Base-by-base conservation (phyloP, 2,329 filamentous ascomycete species). In the Cercospora janseana region DNA sequence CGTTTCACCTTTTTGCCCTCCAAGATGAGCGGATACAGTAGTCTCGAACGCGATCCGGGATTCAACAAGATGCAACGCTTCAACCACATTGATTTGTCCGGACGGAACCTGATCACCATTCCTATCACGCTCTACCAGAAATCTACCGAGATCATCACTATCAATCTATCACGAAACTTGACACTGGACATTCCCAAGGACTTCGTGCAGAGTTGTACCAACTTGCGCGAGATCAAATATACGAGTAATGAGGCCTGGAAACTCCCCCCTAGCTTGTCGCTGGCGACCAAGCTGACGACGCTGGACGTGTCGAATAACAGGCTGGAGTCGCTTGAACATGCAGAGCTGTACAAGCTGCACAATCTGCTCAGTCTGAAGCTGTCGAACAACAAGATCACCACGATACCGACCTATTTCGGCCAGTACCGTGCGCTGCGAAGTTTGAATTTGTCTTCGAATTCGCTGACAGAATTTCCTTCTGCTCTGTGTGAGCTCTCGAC, bases 301-400 rank as follows among this genome's bases (percentile, higher is more conserved):
- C 78, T 98, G 54, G 93, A 98, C 66, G 85, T 96, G 3, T 96
- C 92, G 2, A 97, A 97, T 70, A 98, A 98, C 66, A 80, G 87
- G 51, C 72, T 98, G 16, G 90, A 96, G 63, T 82, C 92, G 57
- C 75, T 98, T 31, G 88, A 95, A 46, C 83, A 92, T 61, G 88
- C 89, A 3, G 86, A 93, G 50, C 78, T 98, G 29, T 79, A 88
- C 58, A 82, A 81, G 46, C 73, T 97, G 10, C 79, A 79, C 15
- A 85, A 86, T 16, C 75, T 98, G 28, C 79, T 95, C 51, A 95
- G 92, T 69, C 79, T 98, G 61, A 95, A 93, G 64, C 75, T 98
- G 58, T 88, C 92, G 55, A 98, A 97, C 71, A 98, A 98, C 69
- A 86, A 88, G 52, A 75, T 98, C 15, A 87, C 82, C 24, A 77